Base-by-base conservation (phyloP, 1,284 basidiomycete genomes). In the Peniophora sp. region DNA sequence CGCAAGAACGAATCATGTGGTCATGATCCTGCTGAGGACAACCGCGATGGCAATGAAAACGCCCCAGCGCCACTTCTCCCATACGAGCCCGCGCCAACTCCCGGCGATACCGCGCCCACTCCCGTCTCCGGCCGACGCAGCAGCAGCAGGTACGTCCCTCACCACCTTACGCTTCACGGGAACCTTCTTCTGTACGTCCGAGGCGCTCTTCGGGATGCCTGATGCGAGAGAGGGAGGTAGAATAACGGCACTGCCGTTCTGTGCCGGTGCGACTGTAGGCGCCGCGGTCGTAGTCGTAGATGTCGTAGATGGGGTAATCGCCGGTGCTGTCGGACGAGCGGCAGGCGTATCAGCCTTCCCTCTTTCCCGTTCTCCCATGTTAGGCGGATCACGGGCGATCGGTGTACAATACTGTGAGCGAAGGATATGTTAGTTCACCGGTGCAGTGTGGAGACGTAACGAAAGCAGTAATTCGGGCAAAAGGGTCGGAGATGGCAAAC, bases 51-150 rank as follows among this genome's bases (percentile, higher is more conserved):
- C 83, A 54, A 90, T 83, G 52, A 90, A 64, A 24, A 85, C 73
- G n/a, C 87, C 85, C 79, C 86, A 86, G 53, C 84, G 72, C 87
- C 87, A 90, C 62, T 87, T 88, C 62, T 88, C 83, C 78, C 80
- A 85, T n/a, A 90, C 64, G 42, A 88, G 64, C 54, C 78, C 75
- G 47, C 81, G 74, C 78, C 83, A 81, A 5, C 76, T 72, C 6
- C 75, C 66, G 12, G 73, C 68, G 6, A 41, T 41, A 15, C 37
- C 37, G 37, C 37, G 15, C 15, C n/a, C 37, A 20, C 37, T 20
- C 37, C 37, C 37, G 37, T 20, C 18, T 41, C 37, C 37, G n/a
- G 37, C 37, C 78, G 6, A 73, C 76, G 22, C 47, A 55, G 57
- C 55, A 8, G 55, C 49, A 20, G 56, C 58, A 47, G 50, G 53